Percentiles rank a stretch among this genome's conserved stretches.
These are phyloP conservation scores for Meripilus lineatus DNA, from an alignment of 1,284 basidiomycete genomes.

Conservation along the genomic window DNA sequence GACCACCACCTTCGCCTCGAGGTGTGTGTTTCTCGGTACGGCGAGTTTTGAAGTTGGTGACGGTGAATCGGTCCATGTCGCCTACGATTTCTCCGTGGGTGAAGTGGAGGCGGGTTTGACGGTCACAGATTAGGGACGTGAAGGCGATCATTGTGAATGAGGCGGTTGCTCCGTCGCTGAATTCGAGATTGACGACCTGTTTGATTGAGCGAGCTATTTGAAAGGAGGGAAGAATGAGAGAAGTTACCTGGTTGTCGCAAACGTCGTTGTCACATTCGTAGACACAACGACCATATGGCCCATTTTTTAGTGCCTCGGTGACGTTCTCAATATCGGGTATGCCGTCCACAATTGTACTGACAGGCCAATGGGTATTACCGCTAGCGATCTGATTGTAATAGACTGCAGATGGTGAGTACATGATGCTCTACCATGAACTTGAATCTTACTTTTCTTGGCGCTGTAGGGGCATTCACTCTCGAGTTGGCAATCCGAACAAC, in stretches of 20 bases:
- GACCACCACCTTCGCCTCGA: constrained; percentile 55
- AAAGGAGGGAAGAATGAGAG: not conserved
- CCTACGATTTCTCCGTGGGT: constrained; percentile 81
- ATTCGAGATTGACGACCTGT: constrained; percentile 76
- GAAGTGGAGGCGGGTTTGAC: constrained; percentile 73
- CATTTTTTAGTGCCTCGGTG: constrained; percentile 32
- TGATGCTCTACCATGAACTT: constrained; percentile 3
- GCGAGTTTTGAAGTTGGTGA: constrained; percentile 71
- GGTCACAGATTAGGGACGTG: constrained; percentile 63
- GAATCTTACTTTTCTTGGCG: constrained; percentile 68
- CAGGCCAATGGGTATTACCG: constrained; percentile 62
- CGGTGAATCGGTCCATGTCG: constrained; percentile 70
- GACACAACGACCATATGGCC: constrained; percentile 79
- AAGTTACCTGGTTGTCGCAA: constrained; percentile 22
- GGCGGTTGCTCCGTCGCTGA: constrained; percentile 67
- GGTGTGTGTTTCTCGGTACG: constrained; percentile 48
- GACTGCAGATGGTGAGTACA: constrained; percentile 38
- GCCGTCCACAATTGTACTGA: constrained; percentile 65
- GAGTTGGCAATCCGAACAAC: constrained; percentile 70
- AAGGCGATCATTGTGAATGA: constrained; percentile 82
- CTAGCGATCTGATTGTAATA: constrained; percentile 62
- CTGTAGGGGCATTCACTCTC: constrained; percentile 77
- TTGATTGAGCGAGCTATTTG: not conserved
- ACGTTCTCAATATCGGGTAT: constrained; percentile 75
- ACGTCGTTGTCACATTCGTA: constrained; percentile 76